Evolutionary conservation across 1,284 basidiomycete species (phyloP), one percentile per base, ranked within the genome.

Genomic region (Singerocomus rubriflavus): DNA sequence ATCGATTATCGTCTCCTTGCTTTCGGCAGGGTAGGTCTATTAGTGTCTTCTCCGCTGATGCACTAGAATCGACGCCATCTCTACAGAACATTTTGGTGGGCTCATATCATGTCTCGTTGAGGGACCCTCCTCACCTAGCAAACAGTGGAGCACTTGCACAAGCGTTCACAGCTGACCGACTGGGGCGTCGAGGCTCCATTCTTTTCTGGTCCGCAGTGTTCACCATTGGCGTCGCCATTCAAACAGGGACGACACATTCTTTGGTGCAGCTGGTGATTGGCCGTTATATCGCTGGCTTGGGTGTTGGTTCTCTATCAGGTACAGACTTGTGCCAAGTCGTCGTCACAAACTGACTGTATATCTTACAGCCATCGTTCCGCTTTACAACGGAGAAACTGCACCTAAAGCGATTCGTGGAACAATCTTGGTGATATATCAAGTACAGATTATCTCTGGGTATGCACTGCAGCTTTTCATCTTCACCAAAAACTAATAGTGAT

Each of bases 331-430:
- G 8, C n/a, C 5, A 14, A 10, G 43, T 33, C 25, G 13, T 26
- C 9, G 30, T 39, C 17, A 25, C 12, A 34, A 31, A 33, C 32
- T 47, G 43, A 51, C 31, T 32, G 3, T 8, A 10, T 10, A 9
- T 26, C 44, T 26, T n/a, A 46, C 9, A 83, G 87, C 85, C 43
- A 84, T 90, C 52, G 88, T 91, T 1, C 88, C 88, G 37, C 77
- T 91, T 6, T 91, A 89, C 66, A 90, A 87, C 57, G 88, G 88
- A 35, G 88, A 91, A 67, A 86, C 87, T 0, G 80, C 88, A 0
- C 88, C 88, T 0, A 88, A 88, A 64, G 78, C 81, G 6, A 74
- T 90, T 53, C 80, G 88, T 63, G 88, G 88, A 10, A 80, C 83
- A 10, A 73, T 91, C 25, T 71, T 91, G 16, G 86, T 88, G 2